These are phyloP conservation scores for Paradendryphiella salina DNA, from an alignment of 2,329 filamentous ascomycete species.

Conservation along the genomic window DNA sequence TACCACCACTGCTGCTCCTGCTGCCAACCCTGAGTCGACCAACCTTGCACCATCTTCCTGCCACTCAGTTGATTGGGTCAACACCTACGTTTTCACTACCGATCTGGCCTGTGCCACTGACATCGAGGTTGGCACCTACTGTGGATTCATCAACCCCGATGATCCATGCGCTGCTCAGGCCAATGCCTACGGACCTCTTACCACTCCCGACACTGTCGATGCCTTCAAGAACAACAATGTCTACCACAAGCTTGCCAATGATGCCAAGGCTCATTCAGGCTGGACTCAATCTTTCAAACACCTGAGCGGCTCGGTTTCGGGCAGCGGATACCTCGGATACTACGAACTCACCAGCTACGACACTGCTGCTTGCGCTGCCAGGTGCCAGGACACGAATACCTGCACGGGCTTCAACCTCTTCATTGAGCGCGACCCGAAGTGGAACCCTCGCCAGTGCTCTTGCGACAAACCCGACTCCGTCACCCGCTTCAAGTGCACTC, in stretches of 20 bases:
- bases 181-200: constrained; percentile 24
- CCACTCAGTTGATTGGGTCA: constrained; percentile 27
- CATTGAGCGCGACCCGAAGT: constrained; percentile 31
- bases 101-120: constrained; percentile 26
- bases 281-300: constrained; percentile 27
- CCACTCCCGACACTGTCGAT: constrained; percentile 27
- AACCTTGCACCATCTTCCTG: constrained; percentile 27
- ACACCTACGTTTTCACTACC: constrained; percentile 30
- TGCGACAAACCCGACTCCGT: constrained; percentile 24
- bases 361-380: constrained; percentile 21
- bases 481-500: constrained; percentile 32
- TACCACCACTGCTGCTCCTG: constrained; percentile 19
- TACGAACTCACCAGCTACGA: constrained; percentile 31
- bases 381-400: constrained; percentile 22
- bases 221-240: constrained; percentile 29
- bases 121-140: constrained; percentile 32
- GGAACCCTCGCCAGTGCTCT: constrained; percentile 31
- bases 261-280: constrained; percentile 26
- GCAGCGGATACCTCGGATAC: constrained; percentile 30
- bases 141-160: constrained; percentile 33
- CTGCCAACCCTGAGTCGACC: constrained; percentile 8
- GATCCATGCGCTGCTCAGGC: constrained; percentile 36
- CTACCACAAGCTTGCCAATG: constrained; percentile 30
- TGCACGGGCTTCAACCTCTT: constrained; percentile 37
- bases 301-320: constrained; percentile 21